Conservation (phyloP, 1,139 yeast species). For the Blastobotrys elegans region DNA sequence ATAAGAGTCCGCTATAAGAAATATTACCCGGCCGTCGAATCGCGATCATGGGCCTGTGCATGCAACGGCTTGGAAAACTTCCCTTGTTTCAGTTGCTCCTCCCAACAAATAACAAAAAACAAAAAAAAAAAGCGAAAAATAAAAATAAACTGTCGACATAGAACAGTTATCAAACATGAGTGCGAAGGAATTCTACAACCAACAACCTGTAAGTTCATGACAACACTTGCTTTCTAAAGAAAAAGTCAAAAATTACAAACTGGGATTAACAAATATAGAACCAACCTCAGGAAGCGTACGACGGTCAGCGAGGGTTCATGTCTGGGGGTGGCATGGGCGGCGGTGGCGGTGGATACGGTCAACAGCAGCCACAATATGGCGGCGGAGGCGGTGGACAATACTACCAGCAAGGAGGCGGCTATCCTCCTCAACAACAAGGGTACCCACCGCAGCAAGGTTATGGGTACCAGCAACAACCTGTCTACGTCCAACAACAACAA, state of each 20-base stretch:
- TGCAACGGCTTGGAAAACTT: no score
- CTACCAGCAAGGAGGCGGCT: constrained; percentile 8
- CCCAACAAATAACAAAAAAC: not conserved
- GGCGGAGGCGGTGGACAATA: constrained; percentile 8
- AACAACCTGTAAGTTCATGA: constrained; percentile 8
- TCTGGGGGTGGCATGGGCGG: constrained; percentile 1
- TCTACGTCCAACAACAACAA: constrained; percentile 23
- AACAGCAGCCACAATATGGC: constrained; percentile 10
- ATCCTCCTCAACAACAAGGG: constrained; percentile 16
- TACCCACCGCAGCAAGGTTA: constrained; percentile 19
- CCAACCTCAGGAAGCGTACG: not conserved
- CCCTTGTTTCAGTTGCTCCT: not conserved
- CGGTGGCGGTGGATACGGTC: constrained; percentile 2
- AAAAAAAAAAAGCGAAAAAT: not conserved
- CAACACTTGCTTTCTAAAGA: not conserved
- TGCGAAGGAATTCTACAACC: constrained; percentile 26
- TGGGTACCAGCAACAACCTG: constrained; percentile 19
- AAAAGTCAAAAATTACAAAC: not conserved
- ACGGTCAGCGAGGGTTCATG: constrained; percentile 6
- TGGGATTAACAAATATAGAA: not conserved
- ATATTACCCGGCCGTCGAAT: no score
- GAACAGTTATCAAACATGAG: no score
- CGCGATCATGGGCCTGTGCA: no score
- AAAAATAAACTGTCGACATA: no score
- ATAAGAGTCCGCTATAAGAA: no score